phyloP scores from a whole-genome alignment of 2,329 filamentous ascomycete species.

The Fusarium virguliforme region DNA sequence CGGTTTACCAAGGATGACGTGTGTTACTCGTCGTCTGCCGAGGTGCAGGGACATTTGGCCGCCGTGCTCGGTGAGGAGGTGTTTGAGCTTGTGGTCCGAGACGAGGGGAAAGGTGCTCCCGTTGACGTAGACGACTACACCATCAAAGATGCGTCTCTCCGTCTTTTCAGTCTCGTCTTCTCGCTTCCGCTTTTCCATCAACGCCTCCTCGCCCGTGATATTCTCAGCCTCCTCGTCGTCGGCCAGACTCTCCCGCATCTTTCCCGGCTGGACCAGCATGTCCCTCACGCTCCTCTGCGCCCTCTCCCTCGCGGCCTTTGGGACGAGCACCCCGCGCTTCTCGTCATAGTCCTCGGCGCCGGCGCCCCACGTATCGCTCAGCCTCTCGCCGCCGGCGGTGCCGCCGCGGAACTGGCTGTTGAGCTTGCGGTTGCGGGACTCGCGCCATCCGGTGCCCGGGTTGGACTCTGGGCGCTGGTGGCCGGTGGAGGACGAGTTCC shows the following conservation, averaged over 20 bases:
- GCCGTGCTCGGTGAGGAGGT: constrained; percentile 81
- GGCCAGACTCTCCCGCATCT: constrained; percentile 56
- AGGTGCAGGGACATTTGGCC: constrained; percentile 80
- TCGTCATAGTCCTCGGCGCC: constrained; percentile 72
- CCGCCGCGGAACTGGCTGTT: constrained; percentile 76
- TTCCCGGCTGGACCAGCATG: constrained; percentile 67
- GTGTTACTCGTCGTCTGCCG: constrained; percentile 82
- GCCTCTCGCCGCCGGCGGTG: constrained; percentile 70
- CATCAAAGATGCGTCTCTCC: constrained; percentile 73
- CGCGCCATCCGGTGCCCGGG: constrained; percentile 78
- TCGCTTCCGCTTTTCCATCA: constrained; percentile 56
- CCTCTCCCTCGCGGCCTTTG: constrained; percentile 60
- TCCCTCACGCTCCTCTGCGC: constrained; percentile 65
- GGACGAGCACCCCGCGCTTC: constrained; percentile 61
- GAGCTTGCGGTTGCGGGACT: constrained; percentile 79
- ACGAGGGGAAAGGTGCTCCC: constrained; percentile 86
- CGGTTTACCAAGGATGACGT: constrained; percentile 83
- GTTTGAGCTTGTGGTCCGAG: constrained; percentile 90
- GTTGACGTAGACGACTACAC: constrained; percentile 87
- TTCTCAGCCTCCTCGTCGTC: constrained; percentile 13
- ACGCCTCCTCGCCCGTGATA: constrained; percentile 47
- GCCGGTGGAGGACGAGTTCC: constrained; percentile 82
- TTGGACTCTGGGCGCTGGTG: constrained; percentile 83
- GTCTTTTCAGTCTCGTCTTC: constrained; percentile 67
- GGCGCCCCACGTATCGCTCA: constrained; percentile 77